Percentiles rank a stretch among this genome's conserved stretches.
Conservation (phyloP, 441 rosid species). For the Aquilaria agallochum region DNA sequence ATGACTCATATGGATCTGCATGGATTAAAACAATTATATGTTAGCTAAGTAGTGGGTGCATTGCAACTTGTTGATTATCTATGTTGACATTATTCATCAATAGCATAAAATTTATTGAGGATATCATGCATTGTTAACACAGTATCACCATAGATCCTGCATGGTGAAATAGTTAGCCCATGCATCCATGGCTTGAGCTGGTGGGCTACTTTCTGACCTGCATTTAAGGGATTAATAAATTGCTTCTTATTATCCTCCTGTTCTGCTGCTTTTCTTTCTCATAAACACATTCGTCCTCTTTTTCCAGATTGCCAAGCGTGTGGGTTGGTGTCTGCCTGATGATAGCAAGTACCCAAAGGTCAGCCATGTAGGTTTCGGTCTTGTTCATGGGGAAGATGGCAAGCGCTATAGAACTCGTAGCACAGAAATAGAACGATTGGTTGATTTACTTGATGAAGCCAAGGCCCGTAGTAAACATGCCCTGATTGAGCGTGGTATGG, state of each 20-base stretch:
- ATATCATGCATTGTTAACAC: too few species aligned
- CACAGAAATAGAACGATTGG: slow-evolving; percentile 83
- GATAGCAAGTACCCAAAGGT: slow-evolving; percentile 51
- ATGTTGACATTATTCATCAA: too few species aligned
- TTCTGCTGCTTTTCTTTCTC: slow-evolving; percentile 5
- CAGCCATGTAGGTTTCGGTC: slow-evolving; percentile 88
- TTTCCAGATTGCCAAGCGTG: slow-evolving; percentile 68
- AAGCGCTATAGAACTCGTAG: slow-evolving; percentile 83
- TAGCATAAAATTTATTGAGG: too few species aligned
- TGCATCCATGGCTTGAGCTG: too few species aligned
- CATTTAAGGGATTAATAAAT: slow-evolving; percentile 3
- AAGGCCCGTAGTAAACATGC: slow-evolving; percentile 66
- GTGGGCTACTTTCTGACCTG: not conserved
- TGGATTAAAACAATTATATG: too few species aligned
- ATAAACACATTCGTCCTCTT: too few species aligned
- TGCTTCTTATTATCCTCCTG: slow-evolving; percentile 13
- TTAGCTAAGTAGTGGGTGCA: too few species aligned
- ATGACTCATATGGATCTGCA: too few species aligned
- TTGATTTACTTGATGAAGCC: slow-evolving; percentile 95
- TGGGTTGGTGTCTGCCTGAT: slow-evolving; percentile 75
- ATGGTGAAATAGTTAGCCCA: too few species aligned
- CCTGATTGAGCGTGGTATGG: slow-evolving; percentile 77
- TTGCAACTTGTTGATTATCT: too few species aligned
- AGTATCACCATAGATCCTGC: too few species aligned
- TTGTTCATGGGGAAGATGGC: slow-evolving; percentile 88